phyloP scores from a whole-genome alignment of 1,284 basidiomycete species.

The Cutaneotrichosporon mucoides region DNA sequence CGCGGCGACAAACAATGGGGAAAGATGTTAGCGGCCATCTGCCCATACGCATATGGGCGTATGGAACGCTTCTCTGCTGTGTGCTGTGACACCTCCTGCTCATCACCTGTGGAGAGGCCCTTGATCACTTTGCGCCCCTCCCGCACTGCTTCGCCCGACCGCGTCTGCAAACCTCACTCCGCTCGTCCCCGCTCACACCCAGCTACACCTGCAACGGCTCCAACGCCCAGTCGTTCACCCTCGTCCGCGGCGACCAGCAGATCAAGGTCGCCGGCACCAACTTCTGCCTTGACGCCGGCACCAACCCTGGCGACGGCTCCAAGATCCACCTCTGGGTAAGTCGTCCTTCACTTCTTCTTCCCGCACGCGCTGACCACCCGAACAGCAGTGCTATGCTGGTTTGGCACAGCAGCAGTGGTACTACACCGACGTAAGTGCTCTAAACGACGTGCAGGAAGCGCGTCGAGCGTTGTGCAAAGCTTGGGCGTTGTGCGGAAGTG shows the following conservation, averaged over 20 bases:
- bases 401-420: conserved; percentile 28
- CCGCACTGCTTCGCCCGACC: background rate
- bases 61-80: too few species aligned
- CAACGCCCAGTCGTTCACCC: conserved; percentile 14
- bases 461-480: too few species aligned
- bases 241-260: conserved; percentile 12
- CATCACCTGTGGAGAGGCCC: too few species aligned
- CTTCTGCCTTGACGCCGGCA: conserved; percentile 37
- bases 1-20: too few species aligned
- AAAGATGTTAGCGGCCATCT: too few species aligned
- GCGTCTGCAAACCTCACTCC: too few species aligned
- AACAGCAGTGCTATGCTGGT: conserved; percentile 18
- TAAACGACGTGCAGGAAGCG: too few species aligned
- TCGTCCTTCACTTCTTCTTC: too few species aligned
- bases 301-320: conserved; percentile 18
- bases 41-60: too few species aligned
- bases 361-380: conserved; percentile 14
- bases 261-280: conserved; percentile 27
- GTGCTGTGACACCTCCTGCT: too few species aligned
- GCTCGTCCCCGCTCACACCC: background rate
- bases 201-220: conserved; percentile 24
- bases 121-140: background rate
- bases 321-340: conserved; percentile 1
- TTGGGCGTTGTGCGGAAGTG: too few species aligned
- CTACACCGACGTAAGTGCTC: conserved; percentile 11